Percentiles rank a stretch among this genome's conserved stretches.
Conservation (phyloP, 2,329 filamentous ascomycete species). For the Nemania sp. region DNA sequence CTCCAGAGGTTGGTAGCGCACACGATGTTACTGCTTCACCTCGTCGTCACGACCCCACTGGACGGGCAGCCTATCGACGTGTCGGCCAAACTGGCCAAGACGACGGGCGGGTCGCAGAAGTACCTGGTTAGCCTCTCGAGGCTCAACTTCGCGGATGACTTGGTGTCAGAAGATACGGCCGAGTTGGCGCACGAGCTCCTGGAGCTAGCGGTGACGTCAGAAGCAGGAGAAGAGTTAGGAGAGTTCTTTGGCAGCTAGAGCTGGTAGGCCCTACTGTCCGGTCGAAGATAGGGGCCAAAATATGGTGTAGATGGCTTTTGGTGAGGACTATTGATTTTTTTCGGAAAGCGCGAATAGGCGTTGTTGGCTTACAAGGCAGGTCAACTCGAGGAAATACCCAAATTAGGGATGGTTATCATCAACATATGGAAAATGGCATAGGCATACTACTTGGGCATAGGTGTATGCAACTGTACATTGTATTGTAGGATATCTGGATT, state of each 20-base stretch:
- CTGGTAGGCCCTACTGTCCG: too few species aligned
- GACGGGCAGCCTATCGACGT: conserved; percentile 60
- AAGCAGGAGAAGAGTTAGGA: conserved; percentile 56
- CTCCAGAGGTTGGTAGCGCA: conserved; percentile 54
- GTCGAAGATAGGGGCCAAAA: too few species aligned
- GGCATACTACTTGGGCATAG: too few species aligned
- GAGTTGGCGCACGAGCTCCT: conserved; percentile 82
- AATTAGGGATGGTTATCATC: too few species aligned
- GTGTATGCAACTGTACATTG: too few species aligned
- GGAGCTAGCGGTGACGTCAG: conserved; percentile 78
- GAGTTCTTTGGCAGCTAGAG: conserved; percentile 43
- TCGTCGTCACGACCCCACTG: conserved; percentile 52
- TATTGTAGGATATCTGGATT: too few species aligned
- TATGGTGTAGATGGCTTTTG: neutral
- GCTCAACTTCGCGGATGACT: conserved; percentile 78
- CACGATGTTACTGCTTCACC: conserved; percentile 54
- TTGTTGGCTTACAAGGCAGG: too few species aligned
- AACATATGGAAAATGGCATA: too few species aligned
- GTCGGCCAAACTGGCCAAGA: conserved; percentile 68
- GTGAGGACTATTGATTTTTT: neutral
- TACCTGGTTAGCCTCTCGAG: conserved; percentile 80
- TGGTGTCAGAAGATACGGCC: conserved; percentile 79
- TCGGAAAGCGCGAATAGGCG: too few species aligned
- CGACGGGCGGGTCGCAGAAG: conserved; percentile 76
- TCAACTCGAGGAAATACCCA: too few species aligned